phyloP scores from a whole-genome alignment of 2,329 filamentous ascomycete species.

The Cytospora piceicola region DNA sequence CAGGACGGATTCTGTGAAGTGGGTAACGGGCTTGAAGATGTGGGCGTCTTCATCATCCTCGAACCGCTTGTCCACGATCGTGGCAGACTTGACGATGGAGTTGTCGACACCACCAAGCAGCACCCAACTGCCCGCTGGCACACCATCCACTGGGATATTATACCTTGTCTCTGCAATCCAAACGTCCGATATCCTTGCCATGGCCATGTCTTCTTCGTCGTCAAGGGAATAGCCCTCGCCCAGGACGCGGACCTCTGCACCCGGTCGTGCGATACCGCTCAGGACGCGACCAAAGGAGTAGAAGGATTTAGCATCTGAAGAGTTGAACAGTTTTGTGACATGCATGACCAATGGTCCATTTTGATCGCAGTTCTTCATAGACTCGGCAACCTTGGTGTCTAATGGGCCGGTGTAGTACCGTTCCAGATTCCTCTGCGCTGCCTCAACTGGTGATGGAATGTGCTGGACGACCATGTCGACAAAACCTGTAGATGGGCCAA shows the following conservation, averaged over 20 bases:
- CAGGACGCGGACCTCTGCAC: slow-evolving; percentile 83
- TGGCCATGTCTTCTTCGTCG: slow-evolving; percentile 96
- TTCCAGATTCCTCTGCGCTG: slow-evolving; percentile 75
- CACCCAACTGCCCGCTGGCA: slow-evolving; percentile 92
- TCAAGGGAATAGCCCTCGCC: slow-evolving; percentile 96
- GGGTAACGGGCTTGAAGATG: slow-evolving; percentile 89
- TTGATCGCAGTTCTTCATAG: slow-evolving; percentile 82
- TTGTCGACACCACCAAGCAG: slow-evolving; percentile 94
- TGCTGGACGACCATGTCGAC: slow-evolving; percentile 95
- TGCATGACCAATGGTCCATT: slow-evolving; percentile 92
- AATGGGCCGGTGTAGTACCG: slow-evolving; percentile 90
- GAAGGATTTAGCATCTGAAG: slow-evolving; percentile 87
- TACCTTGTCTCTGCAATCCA: slow-evolving; percentile 93
- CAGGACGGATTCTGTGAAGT: slow-evolving; percentile 97
- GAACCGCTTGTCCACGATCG: slow-evolving; percentile 78
- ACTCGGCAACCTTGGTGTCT: slow-evolving; percentile 77
- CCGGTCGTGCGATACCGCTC: slow-evolving; percentile 85
- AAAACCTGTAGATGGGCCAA: slow-evolving; percentile 85
- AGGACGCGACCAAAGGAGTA: slow-evolving; percentile 88
- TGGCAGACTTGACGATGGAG: slow-evolving; percentile 97
- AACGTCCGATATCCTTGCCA: slow-evolving; percentile 80
- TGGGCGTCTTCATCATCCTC: slow-evolving; percentile 90
- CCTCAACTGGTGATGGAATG: slow-evolving; percentile 82
- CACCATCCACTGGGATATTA: slow-evolving; percentile 86
- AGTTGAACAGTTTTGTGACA: slow-evolving; percentile 91